Evolutionary conservation across 2,329 filamentous ascomycete species (phyloP), one percentile per base, ranked within the genome.

Genomic region (Pestalotiopsis sp.): DNA sequence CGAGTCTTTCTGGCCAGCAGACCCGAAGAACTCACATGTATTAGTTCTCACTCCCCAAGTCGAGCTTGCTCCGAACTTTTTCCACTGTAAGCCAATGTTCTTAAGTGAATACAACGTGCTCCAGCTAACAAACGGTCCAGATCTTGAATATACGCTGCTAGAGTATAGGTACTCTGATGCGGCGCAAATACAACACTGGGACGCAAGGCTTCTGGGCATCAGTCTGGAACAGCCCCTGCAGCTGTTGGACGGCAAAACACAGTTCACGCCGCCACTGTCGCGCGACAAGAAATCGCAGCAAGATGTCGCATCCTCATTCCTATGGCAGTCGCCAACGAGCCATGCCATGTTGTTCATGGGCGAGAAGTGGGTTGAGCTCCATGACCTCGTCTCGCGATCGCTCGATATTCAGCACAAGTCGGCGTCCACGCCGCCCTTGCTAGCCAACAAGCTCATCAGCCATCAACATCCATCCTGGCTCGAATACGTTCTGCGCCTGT

Each of bases 251-350:
- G 91, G 90, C 58, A 86, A 85, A 6, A 81, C 83, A 0, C 76
- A 83, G 1, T 89, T 96, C 68, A 75, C 73, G 68, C 83, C 74
- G 73, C 86, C 84, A 23, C 62, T 67, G 71, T 77, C 9, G 75
- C 77, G 31, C 4, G 77, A 78, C 60, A 38, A 71, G 3, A 70
- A 72, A 23, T 71, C 75, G 4, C 70, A 72, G 23, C 71, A 75
- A 11, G 74, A 79, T 36, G 74, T 78, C 4, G 64, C 81, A 4
- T 86, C 87, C 0, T 85, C 92, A 0, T 97, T 97, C 75, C 83
- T 97, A 9, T 97, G 94, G 91, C 92, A 97, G 80, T 89, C 91
- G 2, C 95, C 95, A 4, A 92, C 90, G 72, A 93, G 91, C 75
- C 92, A 96, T 71, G 95, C 95, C 0, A 89, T 91, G 12, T 84